A percentile compares a stretch with the other conserved stretches of the same genome.
Conservation (phyloP, 192 early-diverging fungal genomes). For the Podila verticillata region DNA sequence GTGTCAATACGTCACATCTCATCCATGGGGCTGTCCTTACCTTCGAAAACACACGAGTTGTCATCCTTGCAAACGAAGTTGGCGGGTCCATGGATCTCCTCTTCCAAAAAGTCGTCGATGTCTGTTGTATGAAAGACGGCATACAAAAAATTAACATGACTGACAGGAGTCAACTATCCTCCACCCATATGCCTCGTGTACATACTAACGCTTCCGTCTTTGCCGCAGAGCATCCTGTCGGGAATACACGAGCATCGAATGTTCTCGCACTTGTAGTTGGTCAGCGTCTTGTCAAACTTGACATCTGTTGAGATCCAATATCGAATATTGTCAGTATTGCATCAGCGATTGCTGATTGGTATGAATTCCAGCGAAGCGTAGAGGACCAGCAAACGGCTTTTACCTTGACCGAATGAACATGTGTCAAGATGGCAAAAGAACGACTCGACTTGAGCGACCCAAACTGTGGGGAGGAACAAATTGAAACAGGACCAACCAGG, state of each 20-base stretch:
- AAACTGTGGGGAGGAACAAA: conserved; percentile 59
- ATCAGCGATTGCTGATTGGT: no score
- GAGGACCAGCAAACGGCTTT: neutral
- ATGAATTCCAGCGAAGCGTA: neutral
- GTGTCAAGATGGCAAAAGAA: conserved; percentile 88
- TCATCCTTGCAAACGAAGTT: conserved; percentile 70
- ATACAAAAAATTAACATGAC: neutral
- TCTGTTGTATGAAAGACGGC: conserved; percentile 49
- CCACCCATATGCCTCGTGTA: neutral
- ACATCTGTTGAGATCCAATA: conserved; percentile 33
- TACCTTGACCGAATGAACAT: conserved; percentile 76
- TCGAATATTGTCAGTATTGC: no score
- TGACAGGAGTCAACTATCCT: neutral
- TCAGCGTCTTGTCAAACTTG: conserved; percentile 62
- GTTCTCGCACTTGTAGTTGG: conserved; percentile 72
- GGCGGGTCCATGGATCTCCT: conserved; percentile 82
- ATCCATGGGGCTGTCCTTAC: conserved; percentile 20
- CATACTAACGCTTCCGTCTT: conserved; percentile 78
- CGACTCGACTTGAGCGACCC: conserved; percentile 87
- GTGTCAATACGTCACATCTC: neutral
- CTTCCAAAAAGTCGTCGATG: conserved; percentile 79
- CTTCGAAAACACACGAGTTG: conserved; percentile 68
- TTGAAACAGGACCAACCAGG: no score
- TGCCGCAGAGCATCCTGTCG: conserved; percentile 85
- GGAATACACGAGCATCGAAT: conserved; percentile 86